These are phyloP conservation scores for Zymoseptoria pseudotritici DNA, from an alignment of 2,329 filamentous ascomycete genomes.

Conservation along the genomic window DNA sequence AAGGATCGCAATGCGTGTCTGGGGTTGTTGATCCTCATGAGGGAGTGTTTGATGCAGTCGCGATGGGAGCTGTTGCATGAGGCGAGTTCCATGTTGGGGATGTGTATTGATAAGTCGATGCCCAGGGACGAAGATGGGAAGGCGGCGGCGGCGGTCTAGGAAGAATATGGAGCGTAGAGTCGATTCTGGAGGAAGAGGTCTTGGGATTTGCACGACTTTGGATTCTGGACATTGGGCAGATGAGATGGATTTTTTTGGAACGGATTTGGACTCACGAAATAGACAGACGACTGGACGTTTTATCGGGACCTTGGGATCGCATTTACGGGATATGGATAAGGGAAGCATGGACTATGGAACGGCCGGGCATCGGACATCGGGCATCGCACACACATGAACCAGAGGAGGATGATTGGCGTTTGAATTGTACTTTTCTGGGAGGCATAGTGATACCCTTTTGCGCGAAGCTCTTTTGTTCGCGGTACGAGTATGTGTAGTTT, in stretches of 20 bases:
- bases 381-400: neutral
- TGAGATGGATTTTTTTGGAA: neutral
- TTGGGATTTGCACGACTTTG: neutral
- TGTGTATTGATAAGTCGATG: conserved; percentile 62
- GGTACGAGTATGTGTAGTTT: neutral
- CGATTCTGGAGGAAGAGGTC: neutral
- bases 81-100: conserved; percentile 69
- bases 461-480: neutral
- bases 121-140: conserved; percentile 19
- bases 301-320: conserved; percentile 11
- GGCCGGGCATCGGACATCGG: neutral
- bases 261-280: neutral
- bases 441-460: neutral
- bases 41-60: conserved; percentile 72
- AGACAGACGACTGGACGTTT: neutral
- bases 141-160: neutral
- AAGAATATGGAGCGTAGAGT: neutral
- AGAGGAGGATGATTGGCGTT: neutral
- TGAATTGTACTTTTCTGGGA: neutral
- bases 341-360: neutral
- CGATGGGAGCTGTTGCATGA: conserved; percentile 90
- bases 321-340: conserved; percentile 23
- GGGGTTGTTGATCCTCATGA: conserved; percentile 71
- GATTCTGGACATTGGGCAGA: neutral
- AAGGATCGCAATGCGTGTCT: conserved; percentile 75